A percentile compares a stretch with the other conserved stretches of the same genome.
phyloP scores from a whole-genome alignment of 2,329 filamentous ascomycete genomes.

The Ophiocordyceps sinensis region DNA sequence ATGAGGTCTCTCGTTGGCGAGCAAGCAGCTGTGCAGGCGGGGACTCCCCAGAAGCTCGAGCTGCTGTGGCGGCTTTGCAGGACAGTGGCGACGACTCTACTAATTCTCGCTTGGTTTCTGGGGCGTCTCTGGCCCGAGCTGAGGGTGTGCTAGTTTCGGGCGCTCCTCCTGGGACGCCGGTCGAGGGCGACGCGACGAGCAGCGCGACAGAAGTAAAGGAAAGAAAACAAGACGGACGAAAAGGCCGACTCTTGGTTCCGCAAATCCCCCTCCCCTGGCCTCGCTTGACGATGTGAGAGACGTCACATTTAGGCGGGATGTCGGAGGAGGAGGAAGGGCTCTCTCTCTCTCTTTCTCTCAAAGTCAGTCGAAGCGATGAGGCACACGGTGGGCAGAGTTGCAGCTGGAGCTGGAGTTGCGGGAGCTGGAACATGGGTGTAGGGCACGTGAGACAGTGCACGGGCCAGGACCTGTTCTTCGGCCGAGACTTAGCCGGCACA shows the following conservation, averaged over 20 bases:
- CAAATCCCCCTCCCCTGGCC: conserved; percentile 12
- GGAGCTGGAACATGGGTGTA: conserved; percentile 2
- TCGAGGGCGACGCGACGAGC: not conserved
- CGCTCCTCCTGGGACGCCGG: not conserved
- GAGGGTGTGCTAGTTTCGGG: no score
- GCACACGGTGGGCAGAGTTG: conserved; percentile 1
- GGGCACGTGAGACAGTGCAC: conserved; percentile 12
- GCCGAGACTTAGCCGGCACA: not conserved
- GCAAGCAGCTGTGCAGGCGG: no score
- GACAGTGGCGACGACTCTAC: no score
- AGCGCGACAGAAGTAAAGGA: not conserved
- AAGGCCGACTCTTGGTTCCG: not conserved
- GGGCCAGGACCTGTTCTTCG: conserved; percentile 4
- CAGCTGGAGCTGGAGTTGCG: conserved; percentile 3
- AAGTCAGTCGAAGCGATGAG: not conserved
- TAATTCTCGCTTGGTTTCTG: no score
- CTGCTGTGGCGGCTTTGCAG: no score
- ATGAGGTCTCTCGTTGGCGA: no score
- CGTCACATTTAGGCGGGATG: conserved; percentile 7
- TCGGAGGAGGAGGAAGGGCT: not conserved
- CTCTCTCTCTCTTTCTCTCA: not conserved
- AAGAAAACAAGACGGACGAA: not conserved
- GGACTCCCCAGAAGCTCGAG: no score
- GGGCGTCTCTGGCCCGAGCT: no score
- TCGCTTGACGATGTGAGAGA: conserved; percentile 4